Evolutionary conservation across 257 asterid genomes (phyloP).

Genomic region (Rubia yunnanensis): DNA sequence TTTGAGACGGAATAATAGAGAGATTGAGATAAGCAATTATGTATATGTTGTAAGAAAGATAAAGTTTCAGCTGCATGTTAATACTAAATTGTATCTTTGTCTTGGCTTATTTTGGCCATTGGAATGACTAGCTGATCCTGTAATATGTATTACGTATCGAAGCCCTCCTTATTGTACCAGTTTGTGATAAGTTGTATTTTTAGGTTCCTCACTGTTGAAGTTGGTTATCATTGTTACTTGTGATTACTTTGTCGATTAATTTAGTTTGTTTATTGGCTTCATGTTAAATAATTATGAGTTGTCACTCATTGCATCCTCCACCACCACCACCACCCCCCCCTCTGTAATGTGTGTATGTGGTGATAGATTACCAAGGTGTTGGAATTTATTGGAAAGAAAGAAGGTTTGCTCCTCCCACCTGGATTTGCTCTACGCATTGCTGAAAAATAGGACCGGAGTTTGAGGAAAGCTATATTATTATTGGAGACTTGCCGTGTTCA

Average conservation of each 20-base stretch:
- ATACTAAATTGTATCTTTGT: too few relatives aligned
- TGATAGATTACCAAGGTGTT: conserved; percentile 60
- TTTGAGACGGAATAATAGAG: not conserved
- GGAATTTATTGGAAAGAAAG: conserved; percentile 91
- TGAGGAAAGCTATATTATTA: conserved; percentile 82
- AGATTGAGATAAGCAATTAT: not conserved
- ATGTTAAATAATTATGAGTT: not conserved
- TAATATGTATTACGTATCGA: not conserved
- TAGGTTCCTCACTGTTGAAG: not conserved
- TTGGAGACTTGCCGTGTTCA: conserved; percentile 94
- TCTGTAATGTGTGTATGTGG: not conserved
- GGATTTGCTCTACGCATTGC: conserved; percentile 77
- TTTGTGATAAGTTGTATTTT: not conserved
- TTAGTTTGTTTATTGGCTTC: not conserved
- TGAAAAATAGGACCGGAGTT: conserved; percentile 77
- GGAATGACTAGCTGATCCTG: not conserved
- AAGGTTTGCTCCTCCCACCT: conserved; percentile 67
- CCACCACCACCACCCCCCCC: not conserved
- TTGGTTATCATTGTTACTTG: not conserved
- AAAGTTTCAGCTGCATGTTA: not conserved
- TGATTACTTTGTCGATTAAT: not conserved
- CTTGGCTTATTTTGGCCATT: not conserved
- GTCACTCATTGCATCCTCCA: not conserved
- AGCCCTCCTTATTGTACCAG: not conserved
- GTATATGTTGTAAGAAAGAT: not conserved